Percentiles rank a stretch among this genome's conserved stretches.
phyloP scores from a whole-genome alignment of 495 filamentous ascomycete species.

The Penicillium silybi region DNA sequence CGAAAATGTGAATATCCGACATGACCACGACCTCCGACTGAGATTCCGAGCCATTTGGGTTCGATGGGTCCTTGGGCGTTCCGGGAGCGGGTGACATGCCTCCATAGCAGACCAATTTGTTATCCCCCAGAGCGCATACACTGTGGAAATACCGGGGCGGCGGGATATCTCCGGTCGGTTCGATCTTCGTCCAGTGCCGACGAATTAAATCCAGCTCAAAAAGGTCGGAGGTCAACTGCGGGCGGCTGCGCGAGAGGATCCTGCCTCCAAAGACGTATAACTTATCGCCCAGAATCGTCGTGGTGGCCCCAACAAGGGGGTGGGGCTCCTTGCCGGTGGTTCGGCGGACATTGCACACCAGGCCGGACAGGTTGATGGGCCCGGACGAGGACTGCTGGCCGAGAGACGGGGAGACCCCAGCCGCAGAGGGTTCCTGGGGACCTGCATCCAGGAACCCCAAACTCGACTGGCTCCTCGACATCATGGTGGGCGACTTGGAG shows the following conservation, averaged over 20 bases:
- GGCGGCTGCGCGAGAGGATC: constrained; percentile 74
- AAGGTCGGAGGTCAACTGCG: constrained; percentile 80
- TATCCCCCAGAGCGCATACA: constrained; percentile 87
- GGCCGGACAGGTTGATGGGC: constrained; percentile 67
- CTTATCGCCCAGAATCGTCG: constrained; percentile 89
- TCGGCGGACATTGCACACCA: constrained; percentile 89
- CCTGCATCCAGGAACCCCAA: constrained; percentile 34
- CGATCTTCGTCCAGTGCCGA: constrained; percentile 88
- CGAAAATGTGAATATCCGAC: constrained; percentile 96
- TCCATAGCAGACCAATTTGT: constrained; percentile 94
- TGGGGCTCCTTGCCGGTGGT: constrained; percentile 91
- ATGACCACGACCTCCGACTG: constrained; percentile 93
- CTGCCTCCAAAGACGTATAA: constrained; percentile 95
- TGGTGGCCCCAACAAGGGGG: constrained; percentile 89
- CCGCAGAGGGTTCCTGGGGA: constrained; percentile 30
- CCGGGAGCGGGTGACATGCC: constrained; percentile 84
- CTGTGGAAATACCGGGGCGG: constrained; percentile 95
- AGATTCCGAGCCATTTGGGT: constrained; percentile 52
- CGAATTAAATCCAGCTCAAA: constrained; percentile 90
- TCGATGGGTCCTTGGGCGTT: constrained; percentile 39
- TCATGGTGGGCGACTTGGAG: constrained; percentile 26
- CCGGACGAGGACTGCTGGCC: constrained; percentile 39
- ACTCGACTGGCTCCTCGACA: constrained; percentile 47
- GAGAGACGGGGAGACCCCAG: constrained; percentile 31
- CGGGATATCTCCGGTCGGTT: constrained; percentile 78